These are phyloP conservation scores for Camelina hispida DNA, from an alignment of 345 rosid species.

Conservation along the genomic window DNA sequence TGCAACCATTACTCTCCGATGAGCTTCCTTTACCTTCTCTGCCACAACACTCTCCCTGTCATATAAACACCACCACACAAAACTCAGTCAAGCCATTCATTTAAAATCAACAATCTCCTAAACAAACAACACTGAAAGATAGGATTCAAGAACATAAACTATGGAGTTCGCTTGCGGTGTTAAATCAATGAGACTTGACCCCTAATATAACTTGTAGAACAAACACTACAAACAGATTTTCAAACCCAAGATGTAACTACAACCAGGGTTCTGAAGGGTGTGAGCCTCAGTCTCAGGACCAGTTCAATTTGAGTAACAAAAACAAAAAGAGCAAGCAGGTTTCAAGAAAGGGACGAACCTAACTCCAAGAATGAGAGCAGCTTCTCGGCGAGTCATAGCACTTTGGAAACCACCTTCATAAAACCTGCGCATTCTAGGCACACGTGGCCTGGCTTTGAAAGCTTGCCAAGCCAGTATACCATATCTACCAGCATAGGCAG, in stretches of 20 bases:
- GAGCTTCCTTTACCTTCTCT: conserved; percentile 87
- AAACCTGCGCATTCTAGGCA: conserved; percentile 59
- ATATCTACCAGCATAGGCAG: conserved; percentile 79
- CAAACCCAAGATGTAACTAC: background rate
- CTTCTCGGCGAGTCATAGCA: conserved; percentile 77
- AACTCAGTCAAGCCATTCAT: conserved; percentile 3
- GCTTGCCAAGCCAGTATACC: conserved; percentile 92
- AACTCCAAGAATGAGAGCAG: conserved; percentile 86
- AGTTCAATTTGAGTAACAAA: background rate
- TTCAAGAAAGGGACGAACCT: conserved; percentile 50
- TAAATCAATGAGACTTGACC: background rate
- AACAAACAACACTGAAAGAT: background rate
- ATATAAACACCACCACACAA: conserved; percentile 11
- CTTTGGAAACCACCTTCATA: conserved; percentile 90
- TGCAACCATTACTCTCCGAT: conserved; percentile 88
- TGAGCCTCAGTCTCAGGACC: background rate
- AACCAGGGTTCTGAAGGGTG: background rate
- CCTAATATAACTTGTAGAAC: background rate
- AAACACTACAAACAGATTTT: background rate
- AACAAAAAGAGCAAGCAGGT: background rate
- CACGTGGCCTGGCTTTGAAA: conserved; percentile 74
- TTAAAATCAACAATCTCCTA: background rate
- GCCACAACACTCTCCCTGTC: conserved; percentile 67
- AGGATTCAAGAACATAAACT: background rate
- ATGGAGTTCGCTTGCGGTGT: background rate